phyloP scores from a whole-genome alignment of 192 early-diverging fungal genomes.

The Coemansia brasiliensis region DNA sequence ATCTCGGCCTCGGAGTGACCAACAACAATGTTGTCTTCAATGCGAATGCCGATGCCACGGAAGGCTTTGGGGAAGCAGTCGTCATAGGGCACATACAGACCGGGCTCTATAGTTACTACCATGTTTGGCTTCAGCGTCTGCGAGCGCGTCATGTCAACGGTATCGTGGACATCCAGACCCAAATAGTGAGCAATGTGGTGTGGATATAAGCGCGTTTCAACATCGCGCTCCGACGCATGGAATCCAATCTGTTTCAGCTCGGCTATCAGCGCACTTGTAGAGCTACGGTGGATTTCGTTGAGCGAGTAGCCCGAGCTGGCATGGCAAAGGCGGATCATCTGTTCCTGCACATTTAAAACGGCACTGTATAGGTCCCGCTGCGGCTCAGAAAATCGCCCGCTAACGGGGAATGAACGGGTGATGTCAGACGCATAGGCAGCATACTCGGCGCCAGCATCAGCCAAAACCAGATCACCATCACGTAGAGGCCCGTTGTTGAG shows the following conservation, averaged over 20 bases:
- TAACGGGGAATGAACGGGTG: constrained; percentile 91
- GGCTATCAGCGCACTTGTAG: constrained; percentile 64
- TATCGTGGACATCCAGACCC: constrained; percentile 95
- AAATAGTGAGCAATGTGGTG: constrained; percentile 95
- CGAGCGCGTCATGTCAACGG: constrained; percentile 69
- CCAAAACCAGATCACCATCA: constrained; percentile 81
- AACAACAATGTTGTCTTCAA: constrained; percentile 93
- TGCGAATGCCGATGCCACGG: constrained; percentile 89
- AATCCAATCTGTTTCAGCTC: constrained; percentile 76
- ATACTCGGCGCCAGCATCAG: constrained; percentile 91
- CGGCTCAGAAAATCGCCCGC: constrained; percentile 75
- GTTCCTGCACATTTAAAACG: constrained; percentile 81
- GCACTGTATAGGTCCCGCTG: constrained; percentile 85
- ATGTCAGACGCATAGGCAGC: constrained; percentile 89
- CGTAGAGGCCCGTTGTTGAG: constrained; percentile 65
- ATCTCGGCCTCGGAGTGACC: constrained; percentile 62
- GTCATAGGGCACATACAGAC: constrained; percentile 84
- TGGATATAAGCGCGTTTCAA: constrained; percentile 79
- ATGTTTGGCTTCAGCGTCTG: constrained; percentile 71
- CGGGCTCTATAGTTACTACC: constrained; percentile 96
- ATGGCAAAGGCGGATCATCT: constrained; percentile 72
- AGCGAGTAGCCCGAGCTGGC: constrained; percentile 57
- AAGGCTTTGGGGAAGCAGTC: constrained; percentile 73
- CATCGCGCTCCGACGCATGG: constrained; percentile 65
- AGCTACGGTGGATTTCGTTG: constrained; percentile 79